Base-by-base conservation (phyloP, 495 filamentous ascomycete genomes). In the Penicillium angulare region DNA sequence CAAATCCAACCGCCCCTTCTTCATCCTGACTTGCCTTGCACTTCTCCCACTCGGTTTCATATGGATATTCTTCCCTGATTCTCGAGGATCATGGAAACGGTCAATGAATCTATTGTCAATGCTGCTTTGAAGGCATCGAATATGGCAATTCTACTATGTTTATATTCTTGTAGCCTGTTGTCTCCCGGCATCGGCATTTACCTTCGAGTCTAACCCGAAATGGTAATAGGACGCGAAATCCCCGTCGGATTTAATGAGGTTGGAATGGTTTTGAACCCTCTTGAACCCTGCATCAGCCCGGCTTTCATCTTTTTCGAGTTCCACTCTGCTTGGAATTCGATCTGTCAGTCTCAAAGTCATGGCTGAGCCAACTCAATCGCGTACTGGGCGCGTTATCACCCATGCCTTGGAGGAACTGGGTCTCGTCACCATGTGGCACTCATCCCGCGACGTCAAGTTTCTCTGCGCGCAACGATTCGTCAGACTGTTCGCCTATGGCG, bases 401-500 rank as follows among this genome's bases (percentile, higher is more conserved):
- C 31, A 61, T n/a, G 36, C 57, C 13, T 59, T 75, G 1, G 31
- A 63, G 4, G 73, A 76, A 45, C 41, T 76, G 23, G 73, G 73
- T 27, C 63, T 76, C 3, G 20, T 65, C 27, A 63, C 73, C 12
- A 61, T 76, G 49, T 76, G 67, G 65, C 58, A 59, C 7, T 71
- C 72, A 3, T 59, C 72, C 4, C 63, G 56, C n/a, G 86, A 95
- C 64, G 82, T 86, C 35, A 85, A 89, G 61, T 74, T 92, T 0
- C 81, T 95, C 48, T 84, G 85, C 62, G 64, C 86, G 24, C 81
- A 87, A 58, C 86, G 90, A 3, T 86, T 88, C 54, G 78, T 90
- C 29, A 86, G 90, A 1, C 79, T 92, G 16, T 87, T 89, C 56
- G 90, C 89, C 9, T 92, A 92, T 57, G 88, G 88, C 32, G 81